Evolutionary conservation across 306 rosid species (phyloP), one percentile per base, ranked within the genome.

Genomic region (Spatholobus suberectus): DNA sequence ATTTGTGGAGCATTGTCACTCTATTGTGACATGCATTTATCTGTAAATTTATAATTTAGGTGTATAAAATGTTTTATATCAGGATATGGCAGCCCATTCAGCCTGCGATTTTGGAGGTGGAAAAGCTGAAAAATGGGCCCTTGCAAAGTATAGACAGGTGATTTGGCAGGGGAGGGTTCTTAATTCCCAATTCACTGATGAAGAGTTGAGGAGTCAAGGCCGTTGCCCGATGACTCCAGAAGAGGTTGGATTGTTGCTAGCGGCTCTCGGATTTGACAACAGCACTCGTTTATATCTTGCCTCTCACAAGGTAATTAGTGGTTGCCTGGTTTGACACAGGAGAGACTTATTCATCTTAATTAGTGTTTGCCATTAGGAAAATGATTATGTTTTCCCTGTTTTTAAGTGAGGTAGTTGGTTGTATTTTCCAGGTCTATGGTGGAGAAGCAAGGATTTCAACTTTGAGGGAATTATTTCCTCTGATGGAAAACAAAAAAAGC

Each of bases 1-100:
- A 17, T 35, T 62, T 63, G 55, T 63, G 55, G 24, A 43, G 18
- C 65, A 26, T 43, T 55, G 14, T 63, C 9, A 0, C 24, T 59
- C 41, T n/a, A 6, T 63, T 32, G 20, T 29, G 14, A 32, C 70
- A 63, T 32, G 14, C 43, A 68, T 63, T 47, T 68, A 11, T 38
- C 26, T 63, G 69, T 34, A 26, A 69, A 70, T 52, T 83, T 44
- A 27, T 57, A 70, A 47, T 71, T 43, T 15, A 35, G 46, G 34
- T 32, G 51, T 61, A 46, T 68, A 37, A 27, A 68, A 9, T 65
- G 8, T 55, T 84, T 40, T 67, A 27, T 46, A 76, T 41, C 90
- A 96, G 99, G 99, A 96, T 86, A 96, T 96, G 99, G 99, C 99
- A 32, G 99, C 99, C 8, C 99, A 96, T 90, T 96, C 99, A 18